These are phyloP conservation scores for Amborella trichopoda DNA, from an alignment of 164 flowering plant genomes.

Conservation along the genomic window DNA sequence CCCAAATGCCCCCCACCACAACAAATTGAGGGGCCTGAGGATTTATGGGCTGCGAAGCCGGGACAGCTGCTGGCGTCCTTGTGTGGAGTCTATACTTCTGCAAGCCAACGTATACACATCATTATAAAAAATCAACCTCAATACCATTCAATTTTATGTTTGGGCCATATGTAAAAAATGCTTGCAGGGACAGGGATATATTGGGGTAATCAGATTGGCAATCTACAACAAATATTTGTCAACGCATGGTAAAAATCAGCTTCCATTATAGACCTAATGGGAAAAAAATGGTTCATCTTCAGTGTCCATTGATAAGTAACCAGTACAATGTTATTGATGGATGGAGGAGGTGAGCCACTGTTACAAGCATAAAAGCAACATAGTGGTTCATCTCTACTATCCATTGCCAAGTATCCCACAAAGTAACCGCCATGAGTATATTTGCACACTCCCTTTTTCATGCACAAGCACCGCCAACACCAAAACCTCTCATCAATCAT, in stretches of 20 bases:
- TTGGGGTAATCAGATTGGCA: not conserved
- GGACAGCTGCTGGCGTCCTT: not conserved
- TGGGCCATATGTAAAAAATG: not conserved
- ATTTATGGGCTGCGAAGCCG: not conserved
- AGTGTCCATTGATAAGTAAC: too few species aligned
- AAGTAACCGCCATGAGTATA: too few species aligned
- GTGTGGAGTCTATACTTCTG: slow-evolving; percentile 1
- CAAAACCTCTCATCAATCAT: too few species aligned
- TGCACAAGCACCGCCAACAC: too few species aligned
- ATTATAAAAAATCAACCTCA: not conserved
- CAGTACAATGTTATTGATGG: too few species aligned
- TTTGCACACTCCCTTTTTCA: too few species aligned
- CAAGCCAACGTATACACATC: not conserved
- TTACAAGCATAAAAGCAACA: too few species aligned
- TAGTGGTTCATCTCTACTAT: too few species aligned
- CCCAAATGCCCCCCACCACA: slow-evolving; percentile 81
- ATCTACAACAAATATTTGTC: not conserved
- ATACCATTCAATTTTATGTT: not conserved
- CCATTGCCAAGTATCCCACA: too few species aligned
- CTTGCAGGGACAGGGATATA: not conserved
- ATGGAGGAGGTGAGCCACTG: too few species aligned
- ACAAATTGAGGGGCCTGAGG: slow-evolving; percentile 34
- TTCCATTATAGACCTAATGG: too few species aligned
- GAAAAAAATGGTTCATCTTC: too few species aligned
- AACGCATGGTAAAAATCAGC: not conserved